A percentile compares a stretch with the other conserved stretches of the same genome.
Conservation (phyloP, 2,329 filamentous ascomycete species). For the Microdochium paspali region DNA sequence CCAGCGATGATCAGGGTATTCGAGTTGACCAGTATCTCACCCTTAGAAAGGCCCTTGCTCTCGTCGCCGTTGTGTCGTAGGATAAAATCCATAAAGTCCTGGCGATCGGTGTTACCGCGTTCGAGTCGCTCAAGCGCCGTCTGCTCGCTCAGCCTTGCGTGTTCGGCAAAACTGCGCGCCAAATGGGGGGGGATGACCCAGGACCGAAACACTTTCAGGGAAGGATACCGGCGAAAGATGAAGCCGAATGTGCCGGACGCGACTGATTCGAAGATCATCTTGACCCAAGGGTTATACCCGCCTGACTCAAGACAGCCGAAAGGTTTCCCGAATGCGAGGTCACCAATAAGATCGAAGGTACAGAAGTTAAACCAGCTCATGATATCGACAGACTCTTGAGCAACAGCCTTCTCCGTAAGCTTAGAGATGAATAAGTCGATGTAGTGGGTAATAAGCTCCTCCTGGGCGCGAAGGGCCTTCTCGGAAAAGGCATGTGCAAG, state of each 20-base stretch:
- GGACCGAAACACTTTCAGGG: conserved; percentile 8
- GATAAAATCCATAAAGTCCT: not conserved
- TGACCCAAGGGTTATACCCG: conserved; percentile 24
- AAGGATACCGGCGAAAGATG: conserved; percentile 7
- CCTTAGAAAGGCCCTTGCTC: conserved; percentile 8
- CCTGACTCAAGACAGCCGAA: conserved; percentile 25
- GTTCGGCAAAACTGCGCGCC: not conserved
- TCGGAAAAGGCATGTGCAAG: no score
- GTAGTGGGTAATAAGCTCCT: no score
- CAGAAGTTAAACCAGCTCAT: no score
- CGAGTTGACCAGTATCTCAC: conserved; percentile 12
- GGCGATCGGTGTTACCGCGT: not conserved
- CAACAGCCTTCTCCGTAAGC: no score
- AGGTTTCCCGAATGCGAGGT: conserved; percentile 29
- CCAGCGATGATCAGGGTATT: conserved; percentile 32
- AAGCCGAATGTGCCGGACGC: conserved; percentile 10
- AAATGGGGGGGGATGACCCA: not conserved
- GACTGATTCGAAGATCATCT: conserved; percentile 18
- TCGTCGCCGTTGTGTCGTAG: not conserved
- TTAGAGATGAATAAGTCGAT: no score
- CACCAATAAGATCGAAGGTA: no score
- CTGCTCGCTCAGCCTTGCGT: not conserved
- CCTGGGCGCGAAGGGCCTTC: no score
- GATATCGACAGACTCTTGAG: no score
- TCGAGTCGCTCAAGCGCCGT: not conserved